Base-by-base conservation (phyloP, 257 asterid species). In the Forsythia suspensa region DNA sequence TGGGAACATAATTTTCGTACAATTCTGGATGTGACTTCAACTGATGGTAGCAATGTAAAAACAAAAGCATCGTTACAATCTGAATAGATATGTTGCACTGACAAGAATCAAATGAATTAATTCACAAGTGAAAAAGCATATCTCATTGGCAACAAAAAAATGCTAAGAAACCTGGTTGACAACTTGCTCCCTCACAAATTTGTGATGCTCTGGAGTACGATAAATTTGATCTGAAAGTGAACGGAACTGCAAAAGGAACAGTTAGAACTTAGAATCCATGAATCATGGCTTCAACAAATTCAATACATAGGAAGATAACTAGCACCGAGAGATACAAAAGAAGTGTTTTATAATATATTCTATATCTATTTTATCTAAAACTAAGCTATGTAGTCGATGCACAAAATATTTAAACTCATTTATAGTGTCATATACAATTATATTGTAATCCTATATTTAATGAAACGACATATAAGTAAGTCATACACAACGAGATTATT, bases 151-250 rank as follows among this genome's bases (percentile, higher is more conserved):
- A 4, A 21, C 40, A 20, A 72, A 37, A 68, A n/a, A 61, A 48
- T n/a, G 36, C 34, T 18, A 40, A 72, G 63, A 57, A 78, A 92
- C 98, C 98, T 94, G 97, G 75, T 82, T 24, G 74, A 94, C 87
- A 73, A 91, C 84, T 87, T 91, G 94, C 68, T 89, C 89, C 71
- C 98, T 83, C 80, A 92, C 96, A 82, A 94, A 84, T 80, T 87
- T 77, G 85, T 94, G 98, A 87, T 94, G 95, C 75, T 94, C 97
- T 51, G 86, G 76, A 72, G 92, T 89, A 70, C 93, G 92, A 83
- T 94, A 94, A 79, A 94, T 92, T 90, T 94, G 98, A 88, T 94
- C 98, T 21, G 98, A 94, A 83, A 94, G 82, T n/a, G 98, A 89
- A 15, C 96, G 97, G 79, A 93, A 93, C 96, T 88, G 83, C 82